Evolutionary conservation across 2,329 filamentous ascomycete genomes (phyloP), one percentile per base, ranked within the genome.

Genomic region (Penicillium psychrosexuale): DNA sequence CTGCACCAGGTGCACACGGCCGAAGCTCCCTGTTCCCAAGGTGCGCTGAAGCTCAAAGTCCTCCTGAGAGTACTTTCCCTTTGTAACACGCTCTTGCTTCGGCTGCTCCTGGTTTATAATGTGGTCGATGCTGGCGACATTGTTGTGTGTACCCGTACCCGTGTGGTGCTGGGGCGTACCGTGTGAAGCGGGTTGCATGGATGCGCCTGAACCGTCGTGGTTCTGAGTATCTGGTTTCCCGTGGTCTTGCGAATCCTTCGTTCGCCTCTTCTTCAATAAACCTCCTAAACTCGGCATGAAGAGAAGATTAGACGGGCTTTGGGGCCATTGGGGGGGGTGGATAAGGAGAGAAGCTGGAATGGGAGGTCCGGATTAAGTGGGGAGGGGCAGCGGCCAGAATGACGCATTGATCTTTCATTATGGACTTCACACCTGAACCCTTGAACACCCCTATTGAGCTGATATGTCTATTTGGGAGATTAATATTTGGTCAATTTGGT

Each of bases 261-360:
- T 96, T 84, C 91, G 88, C 84, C 96, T 96, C 85, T 96, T 97
- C 84, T 97, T 97, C 74, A 97, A 85, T 73, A 97, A 91, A 51
- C 73, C 74, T 77, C 91, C 91, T 81, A 97, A 84, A 76, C 85
- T 90, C 86, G 92, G 94, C 94, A 99, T 97, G 76, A 72, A 70
- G 69, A 60, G 65, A 60, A 63, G 57, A 62, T 59, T 57, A 30
- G 22, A 44, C 17, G 36, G 47, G 46, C 19, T 39, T 43, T 50
- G 37, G 47, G 52, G 52, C 33, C 47, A 42, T 51, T 60, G 59
- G 55, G 55, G 54, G 54, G 56, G 37, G 63, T n/a, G n/a, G n/a
- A 51, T 64, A 66, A 62, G 59, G 56, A 64, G 64, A 66, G 47
- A 50, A 50, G 47, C 47, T 50, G 47, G 67, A 60, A 66, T 61